Evolutionary conservation across 495 filamentous ascomycete genomes (phyloP), one percentile per base, ranked within the genome.

Genomic region (Penicillium malachiteum): DNA sequence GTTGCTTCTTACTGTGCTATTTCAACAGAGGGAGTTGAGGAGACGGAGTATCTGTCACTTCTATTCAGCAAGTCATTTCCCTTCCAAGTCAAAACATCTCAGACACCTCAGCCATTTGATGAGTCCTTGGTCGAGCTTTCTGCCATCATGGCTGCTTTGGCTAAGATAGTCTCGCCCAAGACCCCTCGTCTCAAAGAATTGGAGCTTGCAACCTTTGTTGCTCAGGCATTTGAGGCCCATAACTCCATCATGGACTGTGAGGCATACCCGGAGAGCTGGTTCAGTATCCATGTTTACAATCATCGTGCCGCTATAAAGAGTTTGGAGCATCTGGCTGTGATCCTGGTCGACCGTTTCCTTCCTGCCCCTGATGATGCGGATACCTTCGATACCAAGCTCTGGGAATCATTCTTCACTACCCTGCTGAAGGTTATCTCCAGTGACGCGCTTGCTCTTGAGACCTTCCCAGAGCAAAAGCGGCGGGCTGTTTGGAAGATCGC

Each of bases 401-500:
- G 94, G 94, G 92, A 91, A 56, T 75, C 86, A 38, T 97, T 96
- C 72, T 96, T 99, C 69, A 87, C 83, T 11, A 92, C 91, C 0
- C 72, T 99, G 43, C 79, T 99, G 34, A 90, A 88, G 64, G 87
- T 97, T 4, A 91, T 97, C 7, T 89, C 89, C 0, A 96, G 90
- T 59, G 83, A 92, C 41, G 88, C 87, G 7, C 78, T 99, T 10
- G 92, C 94, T 12, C 81, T 99, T 21, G 94, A 99, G 66, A 97
- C 92, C 0, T 97, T 97, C 68, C 91, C 95, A 0, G 95, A 97
- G 71, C 94, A 99, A 72, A 97, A 97, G 70, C 78, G 95, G 38
- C 77, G 94, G 26, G 92, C 93, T 3, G 92, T 97, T 12, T 97
- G 95, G 94, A 97, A 97, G 76, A 96, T 99, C 64, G 95, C 92